Conservation (phyloP, 257 asterid genomes). For the Leonotis leonurus region DNA sequence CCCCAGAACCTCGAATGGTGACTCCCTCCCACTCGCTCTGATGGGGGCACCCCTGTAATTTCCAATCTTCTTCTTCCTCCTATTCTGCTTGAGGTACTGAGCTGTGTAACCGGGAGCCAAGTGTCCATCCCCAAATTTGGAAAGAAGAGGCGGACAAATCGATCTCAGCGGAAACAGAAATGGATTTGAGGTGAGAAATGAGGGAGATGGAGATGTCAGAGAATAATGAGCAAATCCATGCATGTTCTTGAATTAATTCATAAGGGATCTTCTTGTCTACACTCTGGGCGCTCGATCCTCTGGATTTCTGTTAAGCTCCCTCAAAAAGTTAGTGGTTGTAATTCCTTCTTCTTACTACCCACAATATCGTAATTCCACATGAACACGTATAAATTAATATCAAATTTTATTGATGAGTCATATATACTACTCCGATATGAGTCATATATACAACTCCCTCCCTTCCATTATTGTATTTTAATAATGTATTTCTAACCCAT, state of each 20-base stretch:
- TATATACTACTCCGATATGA: no score
- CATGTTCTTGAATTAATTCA: constrained; percentile 36
- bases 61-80: constrained; percentile 22
- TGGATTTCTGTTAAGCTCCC: no score
- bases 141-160: constrained; percentile 13
- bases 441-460: no score
- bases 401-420: no score
- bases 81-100: constrained; percentile 19
- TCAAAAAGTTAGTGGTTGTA: constrained; percentile 24
- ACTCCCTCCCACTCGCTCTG: constrained; percentile 57
- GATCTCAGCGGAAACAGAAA: neutral
- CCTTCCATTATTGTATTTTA: no score
- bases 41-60: constrained; percentile 25
- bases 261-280: neutral
- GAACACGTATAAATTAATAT: no score
- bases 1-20: constrained; percentile 82
- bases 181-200: constrained; percentile 18
- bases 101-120: no score
- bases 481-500: no score
- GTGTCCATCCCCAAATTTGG: constrained; percentile 38
- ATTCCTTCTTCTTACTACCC: neutral
- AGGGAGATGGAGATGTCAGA: constrained; percentile 22
- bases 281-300: neutral
- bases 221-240: constrained; percentile 37
- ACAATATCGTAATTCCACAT: neutral